These are phyloP conservation scores for Phaeoacremonium minimum DNA, from an alignment of 2,329 filamentous ascomycete genomes.

Conservation along the genomic window DNA sequence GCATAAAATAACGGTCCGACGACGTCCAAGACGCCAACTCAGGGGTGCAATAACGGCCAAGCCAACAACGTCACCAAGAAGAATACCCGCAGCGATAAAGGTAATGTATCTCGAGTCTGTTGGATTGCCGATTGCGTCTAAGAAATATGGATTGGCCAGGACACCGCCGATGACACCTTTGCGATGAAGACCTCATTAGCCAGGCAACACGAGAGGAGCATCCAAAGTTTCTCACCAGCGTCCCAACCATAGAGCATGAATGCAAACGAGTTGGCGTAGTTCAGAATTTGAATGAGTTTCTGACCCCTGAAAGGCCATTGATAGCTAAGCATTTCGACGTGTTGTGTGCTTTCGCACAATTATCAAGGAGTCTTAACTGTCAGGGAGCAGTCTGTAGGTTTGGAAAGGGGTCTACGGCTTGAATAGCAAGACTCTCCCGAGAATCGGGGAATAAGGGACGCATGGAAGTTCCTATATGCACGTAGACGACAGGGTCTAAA, in stretches of 20 bases:
- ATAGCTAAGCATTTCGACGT: not conserved
- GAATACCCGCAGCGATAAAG: constrained; percentile 1
- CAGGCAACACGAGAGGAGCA: too few species aligned
- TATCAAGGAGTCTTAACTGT: too few species aligned
- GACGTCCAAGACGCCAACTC: constrained; percentile 1
- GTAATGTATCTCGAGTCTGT: constrained; percentile 1
- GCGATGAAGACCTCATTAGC: not conserved
- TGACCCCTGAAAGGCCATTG: constrained; percentile 1
- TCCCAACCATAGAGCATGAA: constrained; percentile 2
- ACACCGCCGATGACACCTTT: constrained; percentile 1
- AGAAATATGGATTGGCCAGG: constrained; percentile 1
- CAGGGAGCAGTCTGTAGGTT: too few species aligned
- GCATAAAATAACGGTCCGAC: constrained; percentile 1
- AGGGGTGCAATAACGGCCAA: not conserved
- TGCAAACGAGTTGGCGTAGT: constrained; percentile 1
- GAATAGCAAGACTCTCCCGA: too few species aligned
- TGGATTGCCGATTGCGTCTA: not conserved
- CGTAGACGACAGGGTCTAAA: too few species aligned
- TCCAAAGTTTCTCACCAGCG: not conserved
- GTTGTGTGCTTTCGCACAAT: not conserved
- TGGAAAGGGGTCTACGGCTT: too few species aligned
- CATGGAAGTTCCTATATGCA: too few species aligned
- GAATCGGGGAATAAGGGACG: too few species aligned
- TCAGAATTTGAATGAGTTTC: not conserved
- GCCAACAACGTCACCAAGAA: not conserved